These are phyloP conservation scores for Aspergillus wentii DNA, from an alignment of 495 filamentous ascomycete species.

Conservation along the genomic window DNA sequence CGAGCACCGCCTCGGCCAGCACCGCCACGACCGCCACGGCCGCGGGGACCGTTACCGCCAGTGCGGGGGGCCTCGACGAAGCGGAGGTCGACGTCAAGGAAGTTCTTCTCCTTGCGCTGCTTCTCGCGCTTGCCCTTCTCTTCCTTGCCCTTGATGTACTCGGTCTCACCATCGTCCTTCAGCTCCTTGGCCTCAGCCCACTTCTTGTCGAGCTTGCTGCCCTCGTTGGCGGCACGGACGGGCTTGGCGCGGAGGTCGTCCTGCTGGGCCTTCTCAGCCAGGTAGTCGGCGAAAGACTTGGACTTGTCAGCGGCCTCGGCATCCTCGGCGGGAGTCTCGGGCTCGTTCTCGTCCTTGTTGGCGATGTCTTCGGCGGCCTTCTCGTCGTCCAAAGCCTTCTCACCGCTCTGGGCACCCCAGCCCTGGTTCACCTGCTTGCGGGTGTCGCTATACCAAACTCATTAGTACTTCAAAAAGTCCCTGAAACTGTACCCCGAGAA, in stretches of 20 bases:
- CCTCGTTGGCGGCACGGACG: constrained; percentile 87
- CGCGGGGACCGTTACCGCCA: constrained; percentile 46
- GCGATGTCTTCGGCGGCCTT: constrained; percentile 82
- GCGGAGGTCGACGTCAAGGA: constrained; percentile 79
- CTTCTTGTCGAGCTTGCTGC: constrained; percentile 78
- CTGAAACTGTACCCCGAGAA: too few species aligned
- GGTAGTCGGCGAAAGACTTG: constrained; percentile 83
- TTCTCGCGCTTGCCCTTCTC: constrained; percentile 84
- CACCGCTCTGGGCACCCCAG: constrained; percentile 80
- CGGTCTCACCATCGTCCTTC: constrained; percentile 61
- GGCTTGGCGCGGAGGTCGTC: constrained; percentile 66
- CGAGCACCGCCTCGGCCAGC: constrained; percentile 42
- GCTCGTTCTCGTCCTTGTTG: constrained; percentile 68
- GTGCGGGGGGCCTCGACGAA: constrained; percentile 58
- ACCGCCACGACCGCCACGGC: constrained; percentile 48
- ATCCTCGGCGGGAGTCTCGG: constrained; percentile 39
- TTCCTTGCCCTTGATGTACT: constrained; percentile 67
- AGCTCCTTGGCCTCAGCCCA: constrained; percentile 82
- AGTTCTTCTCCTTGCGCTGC: constrained; percentile 87
- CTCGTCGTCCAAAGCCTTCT: constrained; percentile 82
- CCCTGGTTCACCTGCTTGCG: constrained; percentile 89
- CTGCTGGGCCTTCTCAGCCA: constrained; percentile 79
- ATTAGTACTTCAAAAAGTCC: constrained; percentile 14
- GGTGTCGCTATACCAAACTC: constrained; percentile 56
- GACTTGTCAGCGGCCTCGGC: constrained; percentile 79